A percentile compares a stretch with the other conserved stretches of the same genome.
Conservation (phyloP, 192 early-diverging fungal genomes). For the Rhizophagus prolifer region DNA sequence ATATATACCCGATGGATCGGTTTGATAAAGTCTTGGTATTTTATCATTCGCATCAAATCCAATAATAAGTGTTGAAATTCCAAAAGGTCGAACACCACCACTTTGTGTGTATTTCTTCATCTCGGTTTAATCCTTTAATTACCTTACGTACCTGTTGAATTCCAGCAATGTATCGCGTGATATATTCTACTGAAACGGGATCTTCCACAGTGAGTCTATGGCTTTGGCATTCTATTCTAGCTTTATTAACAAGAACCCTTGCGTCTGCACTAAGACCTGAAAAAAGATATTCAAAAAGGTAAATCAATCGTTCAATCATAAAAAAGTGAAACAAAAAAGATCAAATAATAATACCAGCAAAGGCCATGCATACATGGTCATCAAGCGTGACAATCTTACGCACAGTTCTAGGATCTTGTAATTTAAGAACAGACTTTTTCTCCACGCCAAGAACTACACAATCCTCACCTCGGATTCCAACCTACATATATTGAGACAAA, state of each 20-base stretch:
- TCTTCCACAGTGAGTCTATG: conserved; percentile 98
- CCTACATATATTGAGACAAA: conserved; percentile 51
- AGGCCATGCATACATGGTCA: conserved; percentile 95
- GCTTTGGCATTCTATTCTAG: conserved; percentile 95
- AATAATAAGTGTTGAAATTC: conserved; percentile 94
- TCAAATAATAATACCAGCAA: conserved; percentile 67
- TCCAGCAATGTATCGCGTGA: conserved; percentile 93
- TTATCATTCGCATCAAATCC: conserved; percentile 88
- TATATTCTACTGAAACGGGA: conserved; percentile 95
- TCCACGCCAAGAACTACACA: conserved; percentile 95
- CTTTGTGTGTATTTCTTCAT: conserved; percentile 94
- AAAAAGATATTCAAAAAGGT: background rate
- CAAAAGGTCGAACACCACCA: conserved; percentile 97
- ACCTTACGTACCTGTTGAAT: conserved; percentile 79
- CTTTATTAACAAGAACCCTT: conserved; percentile 94
- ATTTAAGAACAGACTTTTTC: conserved; percentile 91
- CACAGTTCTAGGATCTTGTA: conserved; percentile 96
- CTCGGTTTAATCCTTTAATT: background rate
- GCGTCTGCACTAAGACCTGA: conserved; percentile 92
- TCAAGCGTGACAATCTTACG: conserved; percentile 96
- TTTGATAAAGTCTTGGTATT: conserved; percentile 92
- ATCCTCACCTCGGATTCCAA: conserved; percentile 91
- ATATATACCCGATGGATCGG: conserved; percentile 98
- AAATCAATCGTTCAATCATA: background rate
- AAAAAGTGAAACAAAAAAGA: background rate